Conservation (phyloP, 1,284 basidiomycete species). For the Cryptococcus maquisensis region DNA sequence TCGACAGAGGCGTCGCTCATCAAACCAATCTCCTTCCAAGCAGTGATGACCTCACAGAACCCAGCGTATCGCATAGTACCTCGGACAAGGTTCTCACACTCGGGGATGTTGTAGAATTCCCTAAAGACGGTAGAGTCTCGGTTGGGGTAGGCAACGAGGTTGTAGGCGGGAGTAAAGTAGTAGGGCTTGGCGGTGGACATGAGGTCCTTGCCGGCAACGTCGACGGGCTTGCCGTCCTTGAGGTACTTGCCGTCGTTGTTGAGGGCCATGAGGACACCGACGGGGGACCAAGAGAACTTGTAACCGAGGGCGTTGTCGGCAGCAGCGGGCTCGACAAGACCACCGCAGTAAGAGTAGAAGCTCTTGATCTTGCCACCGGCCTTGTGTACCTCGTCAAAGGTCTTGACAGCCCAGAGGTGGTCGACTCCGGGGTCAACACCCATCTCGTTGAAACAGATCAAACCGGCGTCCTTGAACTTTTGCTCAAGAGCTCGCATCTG, state of each 20-base stretch:
- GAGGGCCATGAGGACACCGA: constrained; percentile 90
- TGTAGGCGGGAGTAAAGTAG: constrained; percentile 92
- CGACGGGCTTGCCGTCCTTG: constrained; percentile 61
- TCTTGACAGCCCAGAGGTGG: constrained; percentile 95
- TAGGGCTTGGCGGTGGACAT: constrained; percentile 88
- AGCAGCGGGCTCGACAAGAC: constrained; percentile 40
- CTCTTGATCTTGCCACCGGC: constrained; percentile 92
- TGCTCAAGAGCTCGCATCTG: constrained; percentile 84
- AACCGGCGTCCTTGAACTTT: constrained; percentile 80
- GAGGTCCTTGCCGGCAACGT: constrained; percentile 64
- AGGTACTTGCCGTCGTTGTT: constrained; percentile 88
- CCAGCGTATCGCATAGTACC: constrained; percentile 96
- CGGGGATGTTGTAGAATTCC: constrained; percentile 82
- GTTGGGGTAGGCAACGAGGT: constrained; percentile 97
- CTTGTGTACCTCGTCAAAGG: constrained; percentile 86
- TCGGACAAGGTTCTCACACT: constrained; percentile 86
- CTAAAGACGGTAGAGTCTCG: constrained; percentile 88
- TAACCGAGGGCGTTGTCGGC: constrained; percentile 95
- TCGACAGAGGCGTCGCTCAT: constrained; percentile 71
- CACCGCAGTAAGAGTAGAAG: constrained; percentile 96
- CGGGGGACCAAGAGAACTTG: constrained; percentile 99
- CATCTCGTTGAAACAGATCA: constrained; percentile 97
- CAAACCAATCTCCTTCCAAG: constrained; percentile 84
- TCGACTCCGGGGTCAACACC: constrained; percentile 72
- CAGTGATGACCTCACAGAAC: constrained; percentile 94